phyloP scores from a whole-genome alignment of 1,284 basidiomycete genomes.

The Hymenochaete sp. region DNA sequence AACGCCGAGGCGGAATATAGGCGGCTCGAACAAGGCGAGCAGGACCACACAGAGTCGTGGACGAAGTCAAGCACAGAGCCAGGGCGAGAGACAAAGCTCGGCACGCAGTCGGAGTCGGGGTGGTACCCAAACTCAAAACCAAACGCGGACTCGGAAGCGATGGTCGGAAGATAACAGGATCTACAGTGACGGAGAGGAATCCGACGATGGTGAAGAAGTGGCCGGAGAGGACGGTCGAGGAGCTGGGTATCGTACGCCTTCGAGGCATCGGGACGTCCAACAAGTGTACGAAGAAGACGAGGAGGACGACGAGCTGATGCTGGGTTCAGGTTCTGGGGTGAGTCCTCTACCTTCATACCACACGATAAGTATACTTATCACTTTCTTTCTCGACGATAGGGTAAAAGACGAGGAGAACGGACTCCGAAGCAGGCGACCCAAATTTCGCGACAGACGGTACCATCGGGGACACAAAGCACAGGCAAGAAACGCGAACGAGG shows the following conservation, averaged over 20 bases:
- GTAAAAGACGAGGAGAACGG: not conserved
- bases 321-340: slow-evolving; percentile 9
- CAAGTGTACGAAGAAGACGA: slow-evolving; percentile 9
- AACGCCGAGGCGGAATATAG: no score
- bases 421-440: not conserved
- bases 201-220: not conserved
- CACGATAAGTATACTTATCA: not conserved
- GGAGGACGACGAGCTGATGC: slow-evolving; percentile 16
- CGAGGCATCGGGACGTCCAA: not conserved
- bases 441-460: slow-evolving; percentile 7
- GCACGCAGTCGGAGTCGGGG: no score
- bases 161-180: slow-evolving; percentile 11
- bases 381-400: not conserved
- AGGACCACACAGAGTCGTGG: no score
- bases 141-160: not conserved
- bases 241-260: not conserved
- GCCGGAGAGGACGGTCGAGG: slow-evolving; percentile 4
- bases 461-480: slow-evolving; percentile 2
- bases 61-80: no score
- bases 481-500: slow-evolving; percentile 9
- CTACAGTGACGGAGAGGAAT: slow-evolving; percentile 8
- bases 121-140: no score
- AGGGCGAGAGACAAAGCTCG: no score
- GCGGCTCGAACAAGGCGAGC: no score
- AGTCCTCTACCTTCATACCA: not conserved